Evolutionary conservation across 139 green algal species (phyloP), one percentile per base, ranked within the genome.

Genomic region (Closterium sp.): DNA sequence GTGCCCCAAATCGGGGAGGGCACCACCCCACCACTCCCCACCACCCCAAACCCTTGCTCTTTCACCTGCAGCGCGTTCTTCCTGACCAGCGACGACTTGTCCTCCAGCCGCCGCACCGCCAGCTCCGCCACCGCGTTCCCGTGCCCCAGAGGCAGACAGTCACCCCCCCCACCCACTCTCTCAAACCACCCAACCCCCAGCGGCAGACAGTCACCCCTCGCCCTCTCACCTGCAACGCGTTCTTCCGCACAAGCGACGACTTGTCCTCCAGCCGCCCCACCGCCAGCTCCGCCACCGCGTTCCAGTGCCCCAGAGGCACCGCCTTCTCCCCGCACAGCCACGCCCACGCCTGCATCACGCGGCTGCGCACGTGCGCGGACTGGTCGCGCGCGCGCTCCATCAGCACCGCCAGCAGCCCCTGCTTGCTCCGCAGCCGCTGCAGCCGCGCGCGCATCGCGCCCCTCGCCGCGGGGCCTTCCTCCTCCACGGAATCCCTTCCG

Each of bases 251-350:
- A 27, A 98, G 86, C 11, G 94, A 86, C 22, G 95, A 94, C 97
- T 94, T 98, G 94, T 99, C 97, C 90, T 97, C 94, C 88, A 99
- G 95, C n/a, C 97, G 95, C 2, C 96, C 96, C 4, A 95, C 92
- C 3, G 95, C 97, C 24, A 98, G 94, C 90, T 96, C 70, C 2
- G 96, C 95, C 30, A 98, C 97, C 32, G 89, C 34, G 50, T 96
- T 89, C 96, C 96, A 97, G 94, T 97, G 96, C 45, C 96, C 95
- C 38, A 97, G 62, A 0, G 96, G 96, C 45, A 97, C 94, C 11
- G 89, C 90, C 85, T 90, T 93, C 50, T 95, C 79, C 89, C 97
- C 96, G 5, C 96, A 97, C 86, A 99, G 96, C 86, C 94, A 93
- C 24, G 90, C 93, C 97, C 97, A 98, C 4, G 96, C 97, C 87